A percentile compares a stretch with the other conserved stretches of the same genome.
Evolutionary conservation across 768 basidiomycete genomes (phyloP).

Genomic region (Termitomyces titanicus): DNA sequence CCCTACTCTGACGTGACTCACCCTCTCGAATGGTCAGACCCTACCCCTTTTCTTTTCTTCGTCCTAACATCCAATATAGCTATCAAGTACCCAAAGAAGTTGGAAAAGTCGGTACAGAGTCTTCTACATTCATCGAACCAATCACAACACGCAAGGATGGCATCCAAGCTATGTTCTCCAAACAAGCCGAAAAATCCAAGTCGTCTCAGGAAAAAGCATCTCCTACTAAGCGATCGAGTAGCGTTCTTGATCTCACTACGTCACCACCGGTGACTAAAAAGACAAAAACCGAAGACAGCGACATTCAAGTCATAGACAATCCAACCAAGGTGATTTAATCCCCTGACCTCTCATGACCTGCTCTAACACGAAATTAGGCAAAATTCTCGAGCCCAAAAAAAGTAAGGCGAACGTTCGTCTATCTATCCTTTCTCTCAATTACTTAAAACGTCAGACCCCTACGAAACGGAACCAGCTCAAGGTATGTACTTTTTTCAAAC

Average conservation of each 20-base stretch:
- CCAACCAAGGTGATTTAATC: background rate
- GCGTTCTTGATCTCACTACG: background rate
- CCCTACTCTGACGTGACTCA: constrained; percentile 49
- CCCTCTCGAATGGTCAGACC: constrained; percentile 64
- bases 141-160: constrained; percentile 79
- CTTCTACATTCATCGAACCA: constrained; percentile 78
- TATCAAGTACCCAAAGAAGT: constrained; percentile 89
- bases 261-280: background rate
- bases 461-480: constrained; percentile 1
- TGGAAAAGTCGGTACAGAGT: constrained; percentile 86
- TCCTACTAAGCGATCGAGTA: constrained; percentile 4
- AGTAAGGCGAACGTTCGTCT: background rate
- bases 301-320: background rate
- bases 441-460: background rate
- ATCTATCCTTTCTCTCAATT: background rate
- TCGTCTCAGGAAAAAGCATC: background rate
- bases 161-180: constrained; percentile 78
- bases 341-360: background rate
- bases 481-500: background rate
- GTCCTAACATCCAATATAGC: constrained; percentile 32
- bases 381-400: background rate
- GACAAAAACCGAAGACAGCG: background rate
- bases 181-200: constrained; percentile 36
- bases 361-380: background rate
- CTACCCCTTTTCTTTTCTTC: background rate